Percentiles rank a stretch among this genome's conserved stretches.
Conservation (phyloP, 192 early-diverging fungal species). For the Gaertneriomyces sp. region DNA sequence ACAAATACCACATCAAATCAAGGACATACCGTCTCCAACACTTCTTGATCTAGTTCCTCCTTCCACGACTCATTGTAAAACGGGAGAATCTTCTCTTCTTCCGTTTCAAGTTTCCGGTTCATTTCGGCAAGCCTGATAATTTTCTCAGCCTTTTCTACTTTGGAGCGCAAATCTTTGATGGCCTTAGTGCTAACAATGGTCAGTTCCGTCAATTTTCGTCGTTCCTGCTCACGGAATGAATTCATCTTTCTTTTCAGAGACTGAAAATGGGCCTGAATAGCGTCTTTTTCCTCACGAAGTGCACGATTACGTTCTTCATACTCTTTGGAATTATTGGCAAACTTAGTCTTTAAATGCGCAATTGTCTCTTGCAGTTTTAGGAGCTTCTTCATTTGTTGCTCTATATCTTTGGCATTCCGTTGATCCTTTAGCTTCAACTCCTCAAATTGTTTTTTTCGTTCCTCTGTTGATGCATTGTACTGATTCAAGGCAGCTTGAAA, state of each 20-base stretch:
- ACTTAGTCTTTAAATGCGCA: slow-evolving; percentile 44
- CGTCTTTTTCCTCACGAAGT: slow-evolving; percentile 52
- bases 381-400: slow-evolving; percentile 59
- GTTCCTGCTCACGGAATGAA: slow-evolving; percentile 49
- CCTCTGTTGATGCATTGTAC: slow-evolving; percentile 56
- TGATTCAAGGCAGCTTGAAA: slow-evolving; percentile 56
- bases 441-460: slow-evolving; percentile 58
- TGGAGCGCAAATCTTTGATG: slow-evolving; percentile 43
- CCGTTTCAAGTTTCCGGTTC: slow-evolving; percentile 62
- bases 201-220: slow-evolving; percentile 46
- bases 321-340: slow-evolving; percentile 45
- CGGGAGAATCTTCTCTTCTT: slow-evolving; percentile 53
- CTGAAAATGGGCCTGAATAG: slow-evolving; percentile 55
- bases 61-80: slow-evolving; percentile 39
- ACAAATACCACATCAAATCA: neutral
- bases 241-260: slow-evolving; percentile 55
- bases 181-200: slow-evolving; percentile 45
- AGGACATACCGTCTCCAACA: neutral
- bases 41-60: slow-evolving; percentile 11
- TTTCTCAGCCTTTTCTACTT: slow-evolving; percentile 56
- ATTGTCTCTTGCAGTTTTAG: slow-evolving; percentile 61
- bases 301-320: slow-evolving; percentile 49
- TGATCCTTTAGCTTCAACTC: slow-evolving; percentile 60
- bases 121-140: slow-evolving; percentile 62
- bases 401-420: slow-evolving; percentile 58